phyloP scores from a whole-genome alignment of 768 basidiomycete species.

The Hortiboletus campestris region DNA sequence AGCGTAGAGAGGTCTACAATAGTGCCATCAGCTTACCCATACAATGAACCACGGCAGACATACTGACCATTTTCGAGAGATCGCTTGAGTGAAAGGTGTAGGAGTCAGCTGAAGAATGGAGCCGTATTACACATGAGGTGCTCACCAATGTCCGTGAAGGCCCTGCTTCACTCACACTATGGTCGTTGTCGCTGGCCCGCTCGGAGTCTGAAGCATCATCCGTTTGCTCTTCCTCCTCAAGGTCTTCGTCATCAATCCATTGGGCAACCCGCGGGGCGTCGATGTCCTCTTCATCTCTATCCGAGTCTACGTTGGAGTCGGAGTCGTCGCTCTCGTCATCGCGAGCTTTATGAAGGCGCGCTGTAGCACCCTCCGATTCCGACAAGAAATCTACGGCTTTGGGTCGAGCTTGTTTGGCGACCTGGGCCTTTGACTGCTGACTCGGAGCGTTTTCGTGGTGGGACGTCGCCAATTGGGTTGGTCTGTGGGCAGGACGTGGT shows the following conservation, averaged over 20 bases:
- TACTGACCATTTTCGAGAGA: constrained; percentile 29
- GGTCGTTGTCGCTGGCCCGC: constrained; percentile 1
- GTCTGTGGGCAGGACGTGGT: constrained; percentile 2
- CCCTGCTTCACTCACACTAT: not conserved
- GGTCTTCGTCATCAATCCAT: constrained; percentile 54
- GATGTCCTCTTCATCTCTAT: not conserved
- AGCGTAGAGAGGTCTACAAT: constrained; percentile 53
- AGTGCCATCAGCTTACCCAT: constrained; percentile 5
- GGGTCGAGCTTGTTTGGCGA: constrained; percentile 10
- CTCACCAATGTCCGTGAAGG: constrained; percentile 20
- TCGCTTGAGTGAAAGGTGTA: constrained; percentile 12
- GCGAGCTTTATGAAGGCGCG: not conserved
- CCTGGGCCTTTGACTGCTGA: constrained; percentile 4
- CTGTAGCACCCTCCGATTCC: constrained; percentile 1
- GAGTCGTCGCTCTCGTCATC: constrained; percentile 30
- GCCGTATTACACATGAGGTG: not conserved
- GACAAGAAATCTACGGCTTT: constrained; percentile 20
- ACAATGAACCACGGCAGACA: not conserved
- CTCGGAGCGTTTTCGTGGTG: not conserved
- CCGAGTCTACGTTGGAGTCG: constrained; percentile 28
- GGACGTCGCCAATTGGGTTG: not conserved
- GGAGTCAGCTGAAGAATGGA: not conserved
- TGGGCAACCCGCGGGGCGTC: constrained; percentile 60
- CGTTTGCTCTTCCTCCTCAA: constrained; percentile 23
- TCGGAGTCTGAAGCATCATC: constrained; percentile 13